Base-by-base conservation (phyloP, 2,329 filamentous ascomycete genomes). In the Sarocladium brachiariae region DNA sequence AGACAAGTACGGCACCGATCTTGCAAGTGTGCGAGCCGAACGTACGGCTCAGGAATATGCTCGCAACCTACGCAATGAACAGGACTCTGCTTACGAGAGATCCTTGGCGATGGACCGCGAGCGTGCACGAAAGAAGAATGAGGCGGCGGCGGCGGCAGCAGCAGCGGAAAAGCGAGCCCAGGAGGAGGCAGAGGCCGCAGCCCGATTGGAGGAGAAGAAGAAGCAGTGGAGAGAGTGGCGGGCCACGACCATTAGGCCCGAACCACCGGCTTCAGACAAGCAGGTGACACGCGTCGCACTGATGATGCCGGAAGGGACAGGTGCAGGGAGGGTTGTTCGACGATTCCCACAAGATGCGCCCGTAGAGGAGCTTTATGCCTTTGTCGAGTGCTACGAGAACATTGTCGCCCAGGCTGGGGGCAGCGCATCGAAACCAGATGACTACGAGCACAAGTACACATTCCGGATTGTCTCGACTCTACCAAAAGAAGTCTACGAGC, bases 61-160 rank as follows among this genome's bases (percentile, higher is more conserved):
- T n/a, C 79, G 92, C 41, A 87, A 73, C 59, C 73, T 99, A 30
- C 81, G 91, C n/a, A 80, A 86, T 54, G 83, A 96, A 65, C 93
- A 99, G 65, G 90, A 97, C 64, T 87, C 82, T 9, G 93, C 93
- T 1, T 99, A 99, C 65, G 91, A 99, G 69, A 82, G 90, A 54
- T 95, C 89, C 0, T 73, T 99, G 25, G 92, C 91, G 9, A 82
- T 84, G 53, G 93, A 99, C 67, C 78, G 91, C 34, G 91, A 96
- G 65, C 84, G 92, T 18, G 87, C 88, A 0, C 77, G 87, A 27
- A 81, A 86, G 64, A 81, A 81, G 63, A 80, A 80, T 47, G 90
- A 95, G 64, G 89, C 86, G 2, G 89, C 89, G 52, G 79, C 80
- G 0, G 78, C 80, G 1, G 87, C 86, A 16, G 80, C 78, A 24